Evolutionary conservation across 441 rosid genomes (phyloP), one percentile per base, ranked within the genome.

Genomic region (Eruca vesicaria): DNA sequence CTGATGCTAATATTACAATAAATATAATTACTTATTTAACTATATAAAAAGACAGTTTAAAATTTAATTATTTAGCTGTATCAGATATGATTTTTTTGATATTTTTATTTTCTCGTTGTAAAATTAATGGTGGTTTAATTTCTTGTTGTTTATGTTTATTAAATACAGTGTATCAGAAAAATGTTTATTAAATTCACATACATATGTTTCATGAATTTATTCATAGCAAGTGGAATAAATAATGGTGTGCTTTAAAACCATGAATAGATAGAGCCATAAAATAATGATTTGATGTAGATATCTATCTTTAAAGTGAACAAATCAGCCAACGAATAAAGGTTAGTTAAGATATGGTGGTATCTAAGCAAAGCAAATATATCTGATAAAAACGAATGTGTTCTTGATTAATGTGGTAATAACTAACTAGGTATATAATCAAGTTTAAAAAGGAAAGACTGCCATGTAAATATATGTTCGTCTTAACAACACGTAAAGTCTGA

Each of bases 401-500:
- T 35, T 69, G 62, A 41, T 38, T 69, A 10, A 57, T 58, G 19
- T n/a, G n/a, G n/a, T n/a, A n/a, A 9, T 14, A 70, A 29, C 8
- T 7, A 35, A 16, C 56, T 69, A 57, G 7, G 10, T 57, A 21
- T 35, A 26, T 7, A 69, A 26, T 26, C 58, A 71, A 45, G 23
- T 14, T 18, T 60, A 20, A 20, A 43, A 15, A 28, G 33, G 18
- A 9, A 14, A 14, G 9, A 4, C 6, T 29, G 48, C 14, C 43
- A 1, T 15, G 6, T 20, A 20, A 28, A 58, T 58, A 29, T 31
- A 18, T 35, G n/a, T 12, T 31, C 31, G 60, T 61, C 62, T 72
- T 33, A 16, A 2, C 19, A 50, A 69, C 64, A 56, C 69, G 69
- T 63, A 33, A 72, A 72, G 76, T 36, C 53, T 63, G 31, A 38